Conservation (phyloP, 2,329 filamentous ascomycete genomes). For the Fusarium clavum region DNA sequence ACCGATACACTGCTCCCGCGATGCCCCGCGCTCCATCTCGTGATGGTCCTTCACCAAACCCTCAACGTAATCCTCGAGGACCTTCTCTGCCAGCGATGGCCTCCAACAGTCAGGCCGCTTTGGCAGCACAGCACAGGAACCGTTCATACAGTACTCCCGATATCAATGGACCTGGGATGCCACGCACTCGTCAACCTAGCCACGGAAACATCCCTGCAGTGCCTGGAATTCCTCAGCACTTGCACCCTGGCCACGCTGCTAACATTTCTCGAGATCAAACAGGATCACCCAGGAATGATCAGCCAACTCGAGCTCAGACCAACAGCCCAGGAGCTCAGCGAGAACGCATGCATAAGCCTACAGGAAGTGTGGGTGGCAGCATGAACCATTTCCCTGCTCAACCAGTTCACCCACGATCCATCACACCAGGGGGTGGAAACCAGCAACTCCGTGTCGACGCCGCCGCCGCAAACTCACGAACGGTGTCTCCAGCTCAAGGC, state of each 20-base stretch:
- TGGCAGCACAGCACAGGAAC: constrained; percentile 74
- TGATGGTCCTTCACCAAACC: constrained; percentile 75
- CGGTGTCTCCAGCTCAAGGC: constrained; percentile 61
- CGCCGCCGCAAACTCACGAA: constrained; percentile 54
- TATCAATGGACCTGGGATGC: constrained; percentile 77
- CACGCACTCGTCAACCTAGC: constrained; percentile 67
- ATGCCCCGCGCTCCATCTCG: constrained; percentile 84
- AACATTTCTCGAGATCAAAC: constrained; percentile 82
- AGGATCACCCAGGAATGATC: constrained; percentile 78
- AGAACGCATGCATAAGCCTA: constrained; percentile 65
- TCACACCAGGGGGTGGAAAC: constrained; percentile 54
- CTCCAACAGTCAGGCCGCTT: constrained; percentile 63
- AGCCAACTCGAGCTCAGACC: constrained; percentile 75
- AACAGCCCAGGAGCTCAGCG: constrained; percentile 77
- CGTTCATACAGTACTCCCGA: constrained; percentile 96
- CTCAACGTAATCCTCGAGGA: constrained; percentile 76
- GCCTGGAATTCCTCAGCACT: constrained; percentile 79
- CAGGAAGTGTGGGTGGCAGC: constrained; percentile 61
- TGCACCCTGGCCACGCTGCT: constrained; percentile 70
- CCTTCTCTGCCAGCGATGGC: constrained; percentile 83
- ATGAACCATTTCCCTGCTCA: constrained; percentile 69
- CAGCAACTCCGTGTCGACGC: constrained; percentile 55
- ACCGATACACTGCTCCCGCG: constrained; percentile 89
- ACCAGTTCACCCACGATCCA: constrained; percentile 63
- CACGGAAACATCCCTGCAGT: constrained; percentile 73